Conservation (phyloP, 306 rosid species). For the Gleditsia sinensis region DNA sequence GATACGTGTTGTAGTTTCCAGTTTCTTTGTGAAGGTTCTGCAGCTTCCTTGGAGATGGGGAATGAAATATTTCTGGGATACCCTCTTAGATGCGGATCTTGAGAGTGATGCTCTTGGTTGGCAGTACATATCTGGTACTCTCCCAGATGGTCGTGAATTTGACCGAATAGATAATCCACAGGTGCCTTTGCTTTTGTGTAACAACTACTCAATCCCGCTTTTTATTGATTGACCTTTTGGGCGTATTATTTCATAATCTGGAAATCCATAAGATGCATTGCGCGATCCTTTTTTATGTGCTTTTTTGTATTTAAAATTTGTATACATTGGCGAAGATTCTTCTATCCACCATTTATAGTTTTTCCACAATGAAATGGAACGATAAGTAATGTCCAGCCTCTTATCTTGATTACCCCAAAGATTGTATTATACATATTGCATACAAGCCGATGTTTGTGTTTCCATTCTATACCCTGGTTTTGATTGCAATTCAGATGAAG, state of each 20-base stretch:
- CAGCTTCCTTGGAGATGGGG: constrained; percentile 99
- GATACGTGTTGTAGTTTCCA: constrained; percentile 89
- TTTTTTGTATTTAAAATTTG: neutral
- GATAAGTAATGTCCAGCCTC: constrained; percentile 8
- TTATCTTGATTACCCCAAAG: constrained; percentile 10
- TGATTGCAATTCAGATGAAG: neutral
- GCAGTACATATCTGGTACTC: constrained; percentile 91
- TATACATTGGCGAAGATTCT: neutral
- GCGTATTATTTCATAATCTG: constrained; percentile 1
- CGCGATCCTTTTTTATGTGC: neutral
- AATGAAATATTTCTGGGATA: constrained; percentile 98
- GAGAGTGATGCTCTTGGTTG: constrained; percentile 98
- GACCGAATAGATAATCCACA: constrained; percentile 98
- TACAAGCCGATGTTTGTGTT: neutral
- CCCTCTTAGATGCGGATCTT: constrained; percentile 96
- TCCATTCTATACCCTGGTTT: neutral
- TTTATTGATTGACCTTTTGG: constrained; percentile 27
- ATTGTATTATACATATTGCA: neutral
- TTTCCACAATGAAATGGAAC: neutral
- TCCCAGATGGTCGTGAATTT: constrained; percentile 88
- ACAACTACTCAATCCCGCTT: neutral
- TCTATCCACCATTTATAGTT: neutral
- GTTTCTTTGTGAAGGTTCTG: constrained; percentile 94
- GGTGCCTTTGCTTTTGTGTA: constrained; percentile 47
- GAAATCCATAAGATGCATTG: neutral